Evolutionary conservation across 305 asterid genomes (phyloP).

Genomic region (Fraxinus xanthoxyloides): DNA sequence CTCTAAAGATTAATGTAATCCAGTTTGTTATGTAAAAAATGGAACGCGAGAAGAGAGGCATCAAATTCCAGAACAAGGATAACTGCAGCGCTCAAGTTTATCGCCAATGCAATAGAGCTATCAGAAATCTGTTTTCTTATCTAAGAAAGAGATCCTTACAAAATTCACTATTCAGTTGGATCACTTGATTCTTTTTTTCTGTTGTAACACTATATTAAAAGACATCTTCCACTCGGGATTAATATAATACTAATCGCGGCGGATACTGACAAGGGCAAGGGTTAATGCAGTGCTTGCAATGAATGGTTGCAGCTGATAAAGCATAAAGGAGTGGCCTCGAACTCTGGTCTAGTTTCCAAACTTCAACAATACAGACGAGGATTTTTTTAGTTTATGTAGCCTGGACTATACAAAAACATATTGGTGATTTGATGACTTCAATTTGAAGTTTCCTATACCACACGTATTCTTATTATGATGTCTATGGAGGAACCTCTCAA

Average conservation of each 20-base stretch:
- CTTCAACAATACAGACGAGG: neutral
- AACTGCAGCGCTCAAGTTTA: neutral
- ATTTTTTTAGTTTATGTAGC: neutral
- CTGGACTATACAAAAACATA: neutral
- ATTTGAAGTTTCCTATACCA: too few relatives aligned
- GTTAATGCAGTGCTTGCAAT: neutral
- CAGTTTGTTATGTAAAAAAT: neutral
- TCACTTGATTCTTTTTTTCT: neutral
- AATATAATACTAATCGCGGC: neutral
- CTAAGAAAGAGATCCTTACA: too few relatives aligned
- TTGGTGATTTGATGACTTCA: too few relatives aligned
- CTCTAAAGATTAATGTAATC: conserved; percentile 12
- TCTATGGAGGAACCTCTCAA: too few relatives aligned
- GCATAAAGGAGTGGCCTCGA: neutral
- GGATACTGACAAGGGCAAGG: neutral
- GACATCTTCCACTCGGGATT: neutral
- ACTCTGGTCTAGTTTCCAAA: neutral
- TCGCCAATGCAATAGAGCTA: neutral
- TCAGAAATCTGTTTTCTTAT: neutral
- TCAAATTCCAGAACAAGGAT: neutral
- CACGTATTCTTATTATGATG: too few relatives aligned
- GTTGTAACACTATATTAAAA: neutral
- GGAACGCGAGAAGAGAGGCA: neutral
- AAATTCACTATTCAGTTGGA: neutral
- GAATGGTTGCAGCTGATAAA: neutral